Percentiles rank a stretch among this genome's conserved stretches.
Evolutionary conservation across 2,329 filamentous ascomycete genomes (phyloP).

Genomic region (Sclerotinia sclerotiorum): DNA sequence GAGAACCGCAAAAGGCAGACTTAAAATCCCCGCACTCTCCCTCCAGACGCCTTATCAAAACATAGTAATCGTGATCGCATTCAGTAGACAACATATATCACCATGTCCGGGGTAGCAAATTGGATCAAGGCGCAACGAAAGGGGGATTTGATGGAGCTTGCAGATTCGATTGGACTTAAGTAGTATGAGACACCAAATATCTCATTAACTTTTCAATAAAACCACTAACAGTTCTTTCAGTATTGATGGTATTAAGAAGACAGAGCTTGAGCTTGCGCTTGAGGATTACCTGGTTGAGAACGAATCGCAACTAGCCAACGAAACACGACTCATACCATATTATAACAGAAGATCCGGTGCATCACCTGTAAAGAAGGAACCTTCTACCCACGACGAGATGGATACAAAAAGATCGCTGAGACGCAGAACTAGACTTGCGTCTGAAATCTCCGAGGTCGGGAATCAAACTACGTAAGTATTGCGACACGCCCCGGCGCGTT

Average conservation of each 20-base stretch:
- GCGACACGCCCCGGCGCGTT: constrained; percentile 31
- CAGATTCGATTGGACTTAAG: constrained; percentile 66
- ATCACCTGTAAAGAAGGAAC: constrained; percentile 62
- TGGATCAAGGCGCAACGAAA: constrained; percentile 84
- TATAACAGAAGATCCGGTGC: constrained; percentile 66
- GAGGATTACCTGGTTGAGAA: constrained; percentile 73
- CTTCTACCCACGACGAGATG: constrained; percentile 42
- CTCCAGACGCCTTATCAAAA: constrained; percentile 1
- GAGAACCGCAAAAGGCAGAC: constrained; percentile 12
- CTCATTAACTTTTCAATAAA: constrained; percentile 18
- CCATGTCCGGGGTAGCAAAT: constrained; percentile 64
- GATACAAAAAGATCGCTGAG: constrained; percentile 47
- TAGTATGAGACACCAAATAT: constrained; percentile 57
- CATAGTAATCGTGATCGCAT: constrained; percentile 8
- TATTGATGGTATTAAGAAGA: constrained; percentile 70
- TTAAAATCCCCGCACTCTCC: constrained; percentile 12
- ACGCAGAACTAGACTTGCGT: constrained; percentile 47
- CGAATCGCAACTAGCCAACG: constrained; percentile 60
- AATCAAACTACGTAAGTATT: constrained; percentile 36
- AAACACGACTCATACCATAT: constrained; percentile 70
- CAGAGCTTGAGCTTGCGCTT: constrained; percentile 73
- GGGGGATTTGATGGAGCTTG: constrained; percentile 72
- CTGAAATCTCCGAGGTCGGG: constrained; percentile 38
- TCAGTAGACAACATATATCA: constrained; percentile 33
- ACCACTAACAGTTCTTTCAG: constrained; percentile 46